Base-by-base conservation (phyloP, 163 green algal species). In the Volvox carteri region DNA sequence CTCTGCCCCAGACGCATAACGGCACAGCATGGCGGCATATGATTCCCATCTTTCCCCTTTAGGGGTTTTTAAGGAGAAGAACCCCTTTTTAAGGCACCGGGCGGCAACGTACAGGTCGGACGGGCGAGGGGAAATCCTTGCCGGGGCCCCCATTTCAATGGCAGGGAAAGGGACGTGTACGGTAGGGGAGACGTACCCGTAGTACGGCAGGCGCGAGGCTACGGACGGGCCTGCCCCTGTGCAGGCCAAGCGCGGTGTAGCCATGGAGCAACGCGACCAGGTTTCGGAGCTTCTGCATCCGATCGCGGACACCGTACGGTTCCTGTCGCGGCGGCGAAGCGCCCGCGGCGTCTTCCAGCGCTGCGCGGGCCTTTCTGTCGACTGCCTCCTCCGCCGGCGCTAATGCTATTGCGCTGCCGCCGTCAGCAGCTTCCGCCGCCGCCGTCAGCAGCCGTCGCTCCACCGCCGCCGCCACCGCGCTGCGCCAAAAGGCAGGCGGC, bases 391-490 rank as follows among this genome's bases (percentile, higher is more conserved):
- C 68, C 30, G n/a, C 21, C n/a, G n/a, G 8, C 44, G 30, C 28
- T 44, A 33, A 6, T 74, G 62, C 28, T 74, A 8, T 44, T 74
- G 62, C 19, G 62, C 28, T 46, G 62, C 62, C 2, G 70, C 12
- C 67, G 70, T 16, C 37, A 4, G 70, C 39, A 19, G n/a, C 44
- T 42, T 11, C 28, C 42, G 44, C 73, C 23, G 73, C 73, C 25
- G 73, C 73, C 42, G 44, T 28, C 48, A 84, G 48, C 50, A 84
- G 46, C 33, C 14, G 75, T 33, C 48, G 48, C 35, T 84, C 75
- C 75, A 84, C 75, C 33, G 48, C 75, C 50, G 75, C 30, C 48
- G 75, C 75, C n/a, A 84, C 33, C 1, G 9, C 33, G 46, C n/a
- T 3, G 25, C 46, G 30, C 75, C 75, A 84, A 30, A 48, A 68